Evolutionary conservation across 768 basidiomycete genomes (phyloP), one percentile per base, ranked within the genome.

Genomic region (Tricholomella constricta): DNA sequence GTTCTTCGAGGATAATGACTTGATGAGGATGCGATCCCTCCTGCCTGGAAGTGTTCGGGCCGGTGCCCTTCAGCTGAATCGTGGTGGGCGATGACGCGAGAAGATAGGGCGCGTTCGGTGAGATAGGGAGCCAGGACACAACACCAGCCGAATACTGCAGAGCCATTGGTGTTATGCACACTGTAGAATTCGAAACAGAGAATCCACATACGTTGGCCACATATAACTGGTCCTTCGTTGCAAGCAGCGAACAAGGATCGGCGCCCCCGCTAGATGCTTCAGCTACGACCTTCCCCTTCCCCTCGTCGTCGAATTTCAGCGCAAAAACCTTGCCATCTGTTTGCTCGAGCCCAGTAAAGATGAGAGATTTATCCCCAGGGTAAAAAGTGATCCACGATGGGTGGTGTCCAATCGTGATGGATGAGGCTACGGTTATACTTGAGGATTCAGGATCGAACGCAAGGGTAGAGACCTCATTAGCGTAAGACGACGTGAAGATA

Each of bases 1-100:
- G 72, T 15, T 72, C 67, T 26, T 76, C 67, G 35, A 81, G 77
- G 12, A 84, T 61, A 51, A 78, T 62, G 29, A 85, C 82, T 61
- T 93, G 88, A 69, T 94, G 92, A 0, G 89, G 88, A 63, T 94
- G 93, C 3, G 90, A 78, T 5, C 72, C 68, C 50, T 84, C 80
- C 64, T 94, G 93, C 29, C 92, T 79, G 17, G 79, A 78, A 6
- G 65, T 61, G 63, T 89, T 77, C 1, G 89, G 89, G 0, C 91
- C 89, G 0, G 75, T 72, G 1, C 81, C 83, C 12, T 62, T 65
- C 41, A 91, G 76, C 38, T 72, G 64, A 25, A 82, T 60, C 6
- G 65, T 71, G 32, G 66, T 67, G 6, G 75, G 60, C 9, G 65
- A 52, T 6, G 70, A 51, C 0, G 70, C 59, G 8, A 66, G 64